Evolutionary conservation across 2,329 filamentous ascomycete species (phyloP).

Genomic region (Tolypocladium tropicale): DNA sequence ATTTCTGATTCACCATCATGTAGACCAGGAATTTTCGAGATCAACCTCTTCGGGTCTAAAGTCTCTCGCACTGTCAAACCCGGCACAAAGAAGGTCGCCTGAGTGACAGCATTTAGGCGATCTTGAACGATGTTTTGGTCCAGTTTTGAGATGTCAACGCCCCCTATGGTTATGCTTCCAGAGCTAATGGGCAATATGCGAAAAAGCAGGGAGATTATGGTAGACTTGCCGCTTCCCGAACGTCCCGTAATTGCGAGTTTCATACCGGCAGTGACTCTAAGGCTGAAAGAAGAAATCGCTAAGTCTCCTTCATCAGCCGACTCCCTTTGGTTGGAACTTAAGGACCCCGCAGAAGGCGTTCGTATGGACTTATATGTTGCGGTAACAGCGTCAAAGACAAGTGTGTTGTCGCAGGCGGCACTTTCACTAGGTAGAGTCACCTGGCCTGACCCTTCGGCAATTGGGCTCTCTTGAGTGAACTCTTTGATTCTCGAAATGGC

Average conservation of each 20-base stretch:
- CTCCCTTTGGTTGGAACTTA: background rate
- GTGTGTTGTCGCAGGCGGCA: background rate
- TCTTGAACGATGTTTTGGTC: background rate
- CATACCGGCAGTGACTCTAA: background rate
- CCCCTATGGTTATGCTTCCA: background rate
- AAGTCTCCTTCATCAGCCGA: background rate
- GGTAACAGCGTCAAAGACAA: background rate
- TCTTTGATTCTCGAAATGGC: background rate
- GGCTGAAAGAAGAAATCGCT: background rate
- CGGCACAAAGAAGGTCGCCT: background rate
- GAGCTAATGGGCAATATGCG: background rate
- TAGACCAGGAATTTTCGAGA: background rate
- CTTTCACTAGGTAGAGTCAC: background rate
- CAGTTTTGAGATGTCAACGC: background rate
- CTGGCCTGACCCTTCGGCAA: background rate
- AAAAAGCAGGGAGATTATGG: background rate
- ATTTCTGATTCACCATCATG: background rate
- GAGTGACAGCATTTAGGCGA: background rate
- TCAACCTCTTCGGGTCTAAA: background rate
- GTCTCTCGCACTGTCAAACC: background rate
- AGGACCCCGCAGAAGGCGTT: background rate
- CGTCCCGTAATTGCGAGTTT: background rate
- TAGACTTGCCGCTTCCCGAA: background rate
- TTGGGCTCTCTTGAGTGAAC: background rate
- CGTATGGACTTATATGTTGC: background rate